phyloP scores from a whole-genome alignment of 306 rosid genomes.

The Macrotyloma uniflorum region DNA sequence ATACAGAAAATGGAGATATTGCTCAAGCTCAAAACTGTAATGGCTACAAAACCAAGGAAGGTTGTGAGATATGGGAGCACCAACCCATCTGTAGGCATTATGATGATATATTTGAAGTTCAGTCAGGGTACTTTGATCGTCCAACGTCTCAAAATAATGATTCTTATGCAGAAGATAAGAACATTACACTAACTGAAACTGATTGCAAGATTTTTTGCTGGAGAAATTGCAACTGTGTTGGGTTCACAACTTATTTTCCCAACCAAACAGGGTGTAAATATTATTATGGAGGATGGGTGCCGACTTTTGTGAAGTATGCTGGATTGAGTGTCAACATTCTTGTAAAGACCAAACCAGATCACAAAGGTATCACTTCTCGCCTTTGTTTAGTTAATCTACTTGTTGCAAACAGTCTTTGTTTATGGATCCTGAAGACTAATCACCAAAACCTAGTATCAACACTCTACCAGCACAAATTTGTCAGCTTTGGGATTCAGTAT shows the following conservation, averaged over 20 bases:
- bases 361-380: not conserved
- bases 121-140: not conserved
- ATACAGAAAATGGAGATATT: not conserved
- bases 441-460: too few species aligned
- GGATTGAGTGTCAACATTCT: not conserved
- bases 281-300: constrained; percentile 27
- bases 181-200: not conserved
- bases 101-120: not conserved
- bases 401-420: not conserved
- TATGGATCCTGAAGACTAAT: too few species aligned
- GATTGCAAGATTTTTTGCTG: constrained; percentile 30
- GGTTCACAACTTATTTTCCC: not conserved
- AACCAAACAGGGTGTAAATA: constrained; percentile 19
- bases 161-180: not conserved
- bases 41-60: not conserved
- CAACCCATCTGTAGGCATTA: constrained; percentile 17
- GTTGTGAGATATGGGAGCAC: constrained; percentile 17
- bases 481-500: too few species aligned
- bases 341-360: not conserved
- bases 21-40: not conserved
- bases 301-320: not conserved
- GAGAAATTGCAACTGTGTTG: constrained; percentile 26
- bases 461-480: too few species aligned
- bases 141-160: not conserved
- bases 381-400: not conserved